Conservation (phyloP, 768 basidiomycete genomes). For the Dendrothele bispora region DNA sequence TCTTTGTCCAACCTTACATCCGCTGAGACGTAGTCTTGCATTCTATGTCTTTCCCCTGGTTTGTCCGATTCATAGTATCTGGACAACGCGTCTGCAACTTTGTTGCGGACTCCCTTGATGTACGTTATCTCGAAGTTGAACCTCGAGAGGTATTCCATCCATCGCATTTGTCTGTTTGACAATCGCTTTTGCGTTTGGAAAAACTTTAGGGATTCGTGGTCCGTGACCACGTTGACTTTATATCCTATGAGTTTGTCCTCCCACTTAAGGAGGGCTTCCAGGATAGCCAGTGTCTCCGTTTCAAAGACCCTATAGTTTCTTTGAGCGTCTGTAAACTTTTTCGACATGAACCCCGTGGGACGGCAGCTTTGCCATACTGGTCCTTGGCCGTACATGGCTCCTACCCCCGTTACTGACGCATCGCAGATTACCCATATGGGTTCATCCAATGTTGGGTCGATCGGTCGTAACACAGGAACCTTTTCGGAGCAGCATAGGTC, state of each 20-base stretch:
- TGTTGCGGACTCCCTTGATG: slow-evolving; percentile 8
- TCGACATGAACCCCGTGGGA: neutral
- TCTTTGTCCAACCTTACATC: slow-evolving; percentile 9
- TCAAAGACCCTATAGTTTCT: slow-evolving; percentile 19
- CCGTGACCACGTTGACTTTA: slow-evolving; percentile 10
- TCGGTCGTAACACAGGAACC: slow-evolving; percentile 10
- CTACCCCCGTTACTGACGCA: slow-evolving; percentile 5
- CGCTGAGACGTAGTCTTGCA: slow-evolving; percentile 6
- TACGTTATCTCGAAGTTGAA: slow-evolving; percentile 13
- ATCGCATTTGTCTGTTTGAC: too few species aligned
- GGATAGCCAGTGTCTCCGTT: slow-evolving; percentile 14
- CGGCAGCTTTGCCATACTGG: neutral
- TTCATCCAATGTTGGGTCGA: slow-evolving; percentile 5
- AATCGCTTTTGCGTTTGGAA: slow-evolving; percentile 8
- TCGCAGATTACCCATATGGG: slow-evolving; percentile 17
- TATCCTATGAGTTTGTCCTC: slow-evolving; percentile 23
- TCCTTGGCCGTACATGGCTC: neutral
- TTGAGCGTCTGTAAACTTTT: slow-evolving; percentile 18
- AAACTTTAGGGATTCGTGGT: slow-evolving; percentile 8
- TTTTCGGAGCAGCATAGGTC: slow-evolving; percentile 4
- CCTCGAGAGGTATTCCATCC: too few species aligned
- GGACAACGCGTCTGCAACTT: slow-evolving; percentile 9
- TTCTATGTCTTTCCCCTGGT: neutral
- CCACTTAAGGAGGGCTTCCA: slow-evolving; percentile 22
- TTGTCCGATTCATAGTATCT: slow-evolving; percentile 9